Percentiles rank a stretch among this genome's conserved stretches.
phyloP scores from a whole-genome alignment of 2,329 filamentous ascomycete genomes.

The Beauveria sp. region DNA sequence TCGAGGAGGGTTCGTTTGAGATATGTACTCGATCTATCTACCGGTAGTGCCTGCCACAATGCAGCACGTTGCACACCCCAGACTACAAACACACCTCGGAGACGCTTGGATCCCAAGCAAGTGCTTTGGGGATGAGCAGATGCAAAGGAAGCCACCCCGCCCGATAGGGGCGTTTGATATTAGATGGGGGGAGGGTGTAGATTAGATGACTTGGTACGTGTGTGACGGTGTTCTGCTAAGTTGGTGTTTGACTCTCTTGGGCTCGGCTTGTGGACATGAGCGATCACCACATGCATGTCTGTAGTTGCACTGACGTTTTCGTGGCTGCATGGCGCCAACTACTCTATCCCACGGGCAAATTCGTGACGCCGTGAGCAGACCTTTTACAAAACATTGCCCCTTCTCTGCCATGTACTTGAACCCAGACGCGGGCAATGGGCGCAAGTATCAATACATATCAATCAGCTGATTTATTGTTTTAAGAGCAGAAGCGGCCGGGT shows the following conservation, averaged over 20 bases:
- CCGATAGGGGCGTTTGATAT: not conserved
- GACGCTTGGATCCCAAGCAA: not conserved
- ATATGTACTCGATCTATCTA: not conserved
- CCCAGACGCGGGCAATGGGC: too few species aligned
- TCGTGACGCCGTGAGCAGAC: too few species aligned
- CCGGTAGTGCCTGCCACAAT: not conserved
- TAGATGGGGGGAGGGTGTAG: conserved; percentile 1
- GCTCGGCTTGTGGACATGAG: not conserved
- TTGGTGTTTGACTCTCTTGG: not conserved
- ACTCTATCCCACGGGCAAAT: too few species aligned
- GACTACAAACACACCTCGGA: not conserved
- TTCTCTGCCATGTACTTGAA: too few species aligned
- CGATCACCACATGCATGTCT: not conserved
- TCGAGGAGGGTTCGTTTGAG: not conserved
- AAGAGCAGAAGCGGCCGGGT: too few species aligned
- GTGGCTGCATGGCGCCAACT: not conserved
- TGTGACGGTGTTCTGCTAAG: too few species aligned
- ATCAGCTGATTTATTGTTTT: too few species aligned
- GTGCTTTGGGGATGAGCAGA: not conserved
- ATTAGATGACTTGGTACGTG: not conserved
- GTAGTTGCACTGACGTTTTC: not conserved
- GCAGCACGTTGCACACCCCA: not conserved
- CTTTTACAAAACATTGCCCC: too few species aligned
- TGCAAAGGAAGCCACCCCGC: not conserved
- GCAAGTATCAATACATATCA: too few species aligned